These are phyloP conservation scores for Trichoderma brevicompactum DNA, from an alignment of 2,329 filamentous ascomycete species.

Conservation along the genomic window DNA sequence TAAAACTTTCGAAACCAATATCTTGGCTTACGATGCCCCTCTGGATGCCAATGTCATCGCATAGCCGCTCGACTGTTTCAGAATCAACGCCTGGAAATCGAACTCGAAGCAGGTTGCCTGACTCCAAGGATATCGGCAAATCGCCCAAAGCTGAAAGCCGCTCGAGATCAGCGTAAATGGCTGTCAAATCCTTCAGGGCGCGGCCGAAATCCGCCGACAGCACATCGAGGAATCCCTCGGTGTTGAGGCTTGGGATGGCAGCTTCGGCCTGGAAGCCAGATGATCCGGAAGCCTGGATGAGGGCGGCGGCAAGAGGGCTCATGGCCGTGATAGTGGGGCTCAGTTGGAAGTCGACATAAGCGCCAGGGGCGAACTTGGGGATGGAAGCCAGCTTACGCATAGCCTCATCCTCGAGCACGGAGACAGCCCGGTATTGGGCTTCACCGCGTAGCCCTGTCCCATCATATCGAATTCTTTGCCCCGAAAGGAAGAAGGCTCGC, in stretches of 20 bases:
- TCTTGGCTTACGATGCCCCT: slow-evolving; percentile 82
- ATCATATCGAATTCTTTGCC: slow-evolving; percentile 85
- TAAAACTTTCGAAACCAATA: slow-evolving; percentile 67
- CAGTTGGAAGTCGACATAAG: slow-evolving; percentile 85
- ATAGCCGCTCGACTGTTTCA: slow-evolving; percentile 78
- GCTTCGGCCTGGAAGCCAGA: slow-evolving; percentile 50
- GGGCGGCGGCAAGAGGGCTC: slow-evolving; percentile 65
- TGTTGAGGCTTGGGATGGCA: slow-evolving; percentile 69
- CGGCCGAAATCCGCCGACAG: slow-evolving; percentile 88
- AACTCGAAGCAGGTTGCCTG: slow-evolving; percentile 70
- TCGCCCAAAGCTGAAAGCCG: slow-evolving; percentile 78
- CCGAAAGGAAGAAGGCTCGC: slow-evolving; percentile 88
- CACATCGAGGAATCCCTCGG: slow-evolving; percentile 80
- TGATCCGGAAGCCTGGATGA: slow-evolving; percentile 52
- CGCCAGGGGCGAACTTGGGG: slow-evolving; percentile 66
- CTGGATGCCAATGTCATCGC: slow-evolving; percentile 83
- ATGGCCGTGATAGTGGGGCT: slow-evolving; percentile 90
- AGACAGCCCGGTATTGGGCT: slow-evolving; percentile 79
- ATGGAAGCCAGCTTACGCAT: slow-evolving; percentile 67
- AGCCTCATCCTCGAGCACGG: slow-evolving; percentile 72
- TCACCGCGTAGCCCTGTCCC: slow-evolving; percentile 74
- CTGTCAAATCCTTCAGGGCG: slow-evolving; percentile 80
- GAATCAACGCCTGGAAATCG: slow-evolving; percentile 91
- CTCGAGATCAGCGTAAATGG: slow-evolving; percentile 79
- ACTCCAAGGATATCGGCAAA: slow-evolving; percentile 76